Base-by-base conservation (phyloP, 257 asterid species). In the Penstemon davidsonii region DNA sequence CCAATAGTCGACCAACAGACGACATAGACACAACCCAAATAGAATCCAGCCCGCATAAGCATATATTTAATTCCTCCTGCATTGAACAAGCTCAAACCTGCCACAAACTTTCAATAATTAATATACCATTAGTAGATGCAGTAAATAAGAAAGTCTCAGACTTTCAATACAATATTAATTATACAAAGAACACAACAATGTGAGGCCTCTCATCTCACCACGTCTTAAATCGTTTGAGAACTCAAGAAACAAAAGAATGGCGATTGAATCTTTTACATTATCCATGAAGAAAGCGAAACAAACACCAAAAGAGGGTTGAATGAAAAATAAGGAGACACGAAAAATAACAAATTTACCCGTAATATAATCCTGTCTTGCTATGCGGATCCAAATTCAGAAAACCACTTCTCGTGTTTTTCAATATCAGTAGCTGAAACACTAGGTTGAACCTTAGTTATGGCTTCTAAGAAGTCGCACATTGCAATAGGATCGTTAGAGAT, bases 361-460 rank as follows among this genome's bases (percentile, higher is more conserved):
- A 11, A 18, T 39, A 25, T 18, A 6, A 33, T 57, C n/a, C n/a
- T 40, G 46, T 19, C 25, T 61, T 8, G 56, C 73, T 83, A 92
- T 2, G 96, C 92, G 7, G 98, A 92, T 69, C 98, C 99, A 40
- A 94, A 94, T 62, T 94, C 99, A 0, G 91, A 76, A 69, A 83
- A 81, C 99, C 99, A 94, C 79, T 94, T 94, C 82, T 90, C 99
- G 50, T 94, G 97, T 71, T 79, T 85, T 64, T 94, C 99, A 25
- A 88, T 94, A 74, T 94, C 99, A 25, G 93, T 81, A 0, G 99
- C 88, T 6, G 96, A 94, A 72, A 94, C 99, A 73, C 99, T 94
- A 0, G 96, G 96, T 72, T 88, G 97, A 66, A 94, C 99, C 76
- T 93, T 93, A 46, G 84, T 76, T 4, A 93, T 75, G 73, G 99